Evolutionary conservation across 164 flowering plant species (phyloP).

Genomic region (Aristolochia californica): DNA sequence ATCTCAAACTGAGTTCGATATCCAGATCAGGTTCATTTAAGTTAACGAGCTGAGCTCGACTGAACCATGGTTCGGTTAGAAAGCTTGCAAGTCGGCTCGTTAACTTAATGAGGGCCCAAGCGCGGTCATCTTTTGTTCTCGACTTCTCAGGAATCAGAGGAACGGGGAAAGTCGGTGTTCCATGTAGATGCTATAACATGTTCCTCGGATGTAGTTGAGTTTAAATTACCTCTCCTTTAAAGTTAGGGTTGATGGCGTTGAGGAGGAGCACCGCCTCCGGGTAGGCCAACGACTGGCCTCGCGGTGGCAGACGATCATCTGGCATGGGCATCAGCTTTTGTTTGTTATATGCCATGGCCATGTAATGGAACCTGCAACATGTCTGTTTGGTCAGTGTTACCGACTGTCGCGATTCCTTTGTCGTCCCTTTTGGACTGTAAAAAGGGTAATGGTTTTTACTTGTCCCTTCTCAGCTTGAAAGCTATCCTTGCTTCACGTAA

Average conservation of each 20-base stretch:
- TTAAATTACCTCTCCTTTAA: constrained; percentile 70
- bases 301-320: constrained; percentile 57
- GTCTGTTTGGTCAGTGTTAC: no score
- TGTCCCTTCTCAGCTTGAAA: constrained; percentile 80
- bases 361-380: constrained; percentile 74
- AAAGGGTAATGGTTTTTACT: constrained; percentile 27
- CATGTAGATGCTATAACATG: background rate
- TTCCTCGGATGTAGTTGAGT: background rate
- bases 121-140: no score
- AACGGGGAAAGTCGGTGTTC: no score
- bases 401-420: no score
- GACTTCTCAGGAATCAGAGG: no score
- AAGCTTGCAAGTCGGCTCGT: no score
- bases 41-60: no score
- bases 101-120: no score
- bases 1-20: no score
- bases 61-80: no score
- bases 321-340: constrained; percentile 78
- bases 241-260: constrained; percentile 46
- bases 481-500: constrained; percentile 49
- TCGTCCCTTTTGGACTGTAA: no score
- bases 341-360: constrained; percentile 74
- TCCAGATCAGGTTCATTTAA: no score
- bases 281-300: constrained; percentile 63
- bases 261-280: constrained; percentile 77